These are phyloP conservation scores for Colletotrichum sublineola DNA, from an alignment of 2,329 filamentous ascomycete species.

Conservation along the genomic window DNA sequence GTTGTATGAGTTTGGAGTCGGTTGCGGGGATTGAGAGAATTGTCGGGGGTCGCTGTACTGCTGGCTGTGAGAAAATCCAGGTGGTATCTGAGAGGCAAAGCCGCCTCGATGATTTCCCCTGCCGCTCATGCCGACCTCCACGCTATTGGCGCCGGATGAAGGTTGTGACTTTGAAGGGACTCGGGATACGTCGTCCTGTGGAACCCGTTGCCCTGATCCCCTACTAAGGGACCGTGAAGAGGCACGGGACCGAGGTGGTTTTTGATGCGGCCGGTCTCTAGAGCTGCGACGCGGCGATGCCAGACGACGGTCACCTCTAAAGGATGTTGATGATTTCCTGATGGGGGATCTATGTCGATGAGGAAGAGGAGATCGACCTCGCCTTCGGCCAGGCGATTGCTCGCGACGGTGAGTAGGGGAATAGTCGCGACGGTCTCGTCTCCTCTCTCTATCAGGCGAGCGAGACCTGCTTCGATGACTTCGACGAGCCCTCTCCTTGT, in stretches of 20 bases:
- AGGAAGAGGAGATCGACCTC: conserved; percentile 35
- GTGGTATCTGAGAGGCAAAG: conserved; percentile 50
- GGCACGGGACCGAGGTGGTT: conserved; percentile 29
- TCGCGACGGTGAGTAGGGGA: conserved; percentile 33
- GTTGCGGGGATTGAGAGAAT: conserved; percentile 71
- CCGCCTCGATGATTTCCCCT: conserved; percentile 51
- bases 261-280: conserved; percentile 30
- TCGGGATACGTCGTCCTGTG: conserved; percentile 32
- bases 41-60: conserved; percentile 55
- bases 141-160: conserved; percentile 52
- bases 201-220: conserved; percentile 33
- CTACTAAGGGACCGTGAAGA: conserved; percentile 40
- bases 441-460: conserved; percentile 32
- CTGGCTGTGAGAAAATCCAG: conserved; percentile 51
- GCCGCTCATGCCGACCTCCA: conserved; percentile 53
- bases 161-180: conserved; percentile 40
- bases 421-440: conserved; percentile 25
- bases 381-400: conserved; percentile 27
- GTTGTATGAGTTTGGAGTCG: conserved; percentile 65
- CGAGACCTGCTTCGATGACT: conserved; percentile 41
- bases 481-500: conserved; percentile 32
- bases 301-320: conserved; percentile 16
- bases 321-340: conserved; percentile 27
- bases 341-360: conserved; percentile 27
- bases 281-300: conserved; percentile 34